phyloP scores from a whole-genome alignment of 768 basidiomycete genomes.

The Pleurotus ostreatus region DNA sequence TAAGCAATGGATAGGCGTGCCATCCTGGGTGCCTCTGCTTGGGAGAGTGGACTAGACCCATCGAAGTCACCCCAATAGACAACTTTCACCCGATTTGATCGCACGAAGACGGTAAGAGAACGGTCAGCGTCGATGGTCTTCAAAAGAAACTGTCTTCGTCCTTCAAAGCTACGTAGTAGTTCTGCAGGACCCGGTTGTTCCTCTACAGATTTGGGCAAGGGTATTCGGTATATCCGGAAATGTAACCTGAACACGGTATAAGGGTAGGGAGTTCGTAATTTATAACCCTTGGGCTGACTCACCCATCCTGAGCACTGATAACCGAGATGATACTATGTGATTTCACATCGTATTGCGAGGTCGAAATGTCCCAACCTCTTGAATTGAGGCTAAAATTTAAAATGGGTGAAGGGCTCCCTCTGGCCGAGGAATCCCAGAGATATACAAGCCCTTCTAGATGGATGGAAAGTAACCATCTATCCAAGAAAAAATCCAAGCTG shows the following conservation, averaged over 20 bases:
- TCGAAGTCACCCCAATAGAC: constrained; percentile 31
- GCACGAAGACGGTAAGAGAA: constrained; percentile 28
- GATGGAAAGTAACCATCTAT: constrained; percentile 4
- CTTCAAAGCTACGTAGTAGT: constrained; percentile 15
- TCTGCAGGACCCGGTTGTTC: constrained; percentile 12
- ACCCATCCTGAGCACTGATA: constrained; percentile 21
- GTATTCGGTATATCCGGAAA: constrained; percentile 17
- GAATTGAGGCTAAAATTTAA: constrained; percentile 3
- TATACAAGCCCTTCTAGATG: not conserved
- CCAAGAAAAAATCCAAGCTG: constrained; percentile 1
- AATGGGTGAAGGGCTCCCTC: not conserved
- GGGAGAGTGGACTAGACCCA: not conserved
- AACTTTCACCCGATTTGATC: constrained; percentile 27
- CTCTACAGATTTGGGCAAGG: constrained; percentile 1
- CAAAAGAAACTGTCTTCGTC: constrained; percentile 23
- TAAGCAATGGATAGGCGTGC: too few species aligned
- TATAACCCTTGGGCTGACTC: constrained; percentile 6
- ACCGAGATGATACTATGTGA: constrained; percentile 21
- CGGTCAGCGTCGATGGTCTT: constrained; percentile 29
- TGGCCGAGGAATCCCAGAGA: not conserved
- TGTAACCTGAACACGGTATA: not conserved
- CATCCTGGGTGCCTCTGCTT: too few species aligned
- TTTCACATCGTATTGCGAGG: constrained; percentile 17
- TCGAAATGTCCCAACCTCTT: constrained; percentile 19
- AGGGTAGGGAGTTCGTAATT: too few species aligned